phyloP scores from a whole-genome alignment of 257 asterid species.

The Solanum habrochaites region DNA sequence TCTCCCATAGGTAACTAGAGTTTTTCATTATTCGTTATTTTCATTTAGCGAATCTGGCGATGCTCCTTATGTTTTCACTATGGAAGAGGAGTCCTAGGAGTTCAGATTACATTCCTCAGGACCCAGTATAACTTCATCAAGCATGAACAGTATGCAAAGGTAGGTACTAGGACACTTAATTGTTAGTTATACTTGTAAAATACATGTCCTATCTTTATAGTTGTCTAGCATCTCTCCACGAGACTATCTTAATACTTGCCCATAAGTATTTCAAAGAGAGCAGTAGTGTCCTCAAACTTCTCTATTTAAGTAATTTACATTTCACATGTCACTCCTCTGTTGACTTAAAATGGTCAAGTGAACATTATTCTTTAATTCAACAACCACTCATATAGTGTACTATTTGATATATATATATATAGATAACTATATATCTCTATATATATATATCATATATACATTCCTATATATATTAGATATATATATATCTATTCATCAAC shows the following conservation, averaged over 20 bases:
- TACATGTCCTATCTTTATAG: neutral
- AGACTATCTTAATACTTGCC: neutral
- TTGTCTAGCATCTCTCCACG: neutral
- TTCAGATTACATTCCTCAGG: slow-evolving; percentile 30
- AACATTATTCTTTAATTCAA: neutral
- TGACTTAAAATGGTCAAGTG: neutral
- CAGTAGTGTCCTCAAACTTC: neutral
- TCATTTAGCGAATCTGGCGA: neutral
- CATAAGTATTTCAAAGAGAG: neutral
- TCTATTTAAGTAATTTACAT: neutral
- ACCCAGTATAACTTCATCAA: slow-evolving; percentile 35
- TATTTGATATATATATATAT: neutral
- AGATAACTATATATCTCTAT: no score
- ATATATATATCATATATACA: no score
- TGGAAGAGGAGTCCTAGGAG: slow-evolving; percentile 35
- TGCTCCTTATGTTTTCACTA: neutral
- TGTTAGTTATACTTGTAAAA: neutral
- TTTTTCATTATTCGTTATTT: neutral
- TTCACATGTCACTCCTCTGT: neutral
- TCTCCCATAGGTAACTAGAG: neutral
- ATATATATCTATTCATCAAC: no score
- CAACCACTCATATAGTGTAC: neutral
- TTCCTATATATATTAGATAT: no score
- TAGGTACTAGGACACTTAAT: neutral
- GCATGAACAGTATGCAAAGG: slow-evolving; percentile 44